Evolutionary conservation across 768 basidiomycete genomes (phyloP).

Genomic region (Mycena albidolilacea): DNA sequence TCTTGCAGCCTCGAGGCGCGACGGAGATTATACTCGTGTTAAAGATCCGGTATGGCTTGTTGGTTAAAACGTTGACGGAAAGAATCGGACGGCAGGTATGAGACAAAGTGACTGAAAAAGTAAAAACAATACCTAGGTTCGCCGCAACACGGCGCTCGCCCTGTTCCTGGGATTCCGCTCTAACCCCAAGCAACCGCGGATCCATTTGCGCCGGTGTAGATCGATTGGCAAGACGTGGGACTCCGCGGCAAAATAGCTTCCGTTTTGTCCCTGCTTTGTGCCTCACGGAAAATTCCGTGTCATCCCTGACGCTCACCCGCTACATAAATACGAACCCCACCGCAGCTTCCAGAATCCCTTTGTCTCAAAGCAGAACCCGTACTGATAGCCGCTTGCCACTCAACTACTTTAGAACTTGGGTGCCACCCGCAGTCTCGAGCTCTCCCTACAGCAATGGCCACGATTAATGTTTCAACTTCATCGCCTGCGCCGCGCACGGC

Average conservation of each 20-base stretch:
- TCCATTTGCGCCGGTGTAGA: not conserved
- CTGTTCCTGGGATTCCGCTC: not conserved
- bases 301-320: not conserved
- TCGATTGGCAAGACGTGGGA: constrained; percentile 2
- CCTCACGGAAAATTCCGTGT: not conserved
- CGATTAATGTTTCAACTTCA: constrained; percentile 1
- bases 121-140: too few relatives aligned
- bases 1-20: not conserved
- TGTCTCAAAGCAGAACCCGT: too few relatives aligned
- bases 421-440: not conserved
- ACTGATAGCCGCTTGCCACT: constrained; percentile 1
- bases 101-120: too few relatives aligned
- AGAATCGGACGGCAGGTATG: not conserved
- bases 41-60: not conserved
- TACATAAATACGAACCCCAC: not conserved
- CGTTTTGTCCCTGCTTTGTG: not conserved
- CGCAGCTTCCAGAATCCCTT: constrained; percentile 8
- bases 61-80: not conserved
- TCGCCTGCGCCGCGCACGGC: not conserved
- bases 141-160: not conserved
- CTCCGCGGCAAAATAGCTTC: constrained; percentile 11
- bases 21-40: not conserved
- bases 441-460: not conserved
- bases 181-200: constrained; percentile 1
- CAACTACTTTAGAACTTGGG: not conserved